Base-by-base conservation (phyloP, 148 eudicot species). In the Fagopyrum esculentum region DNA sequence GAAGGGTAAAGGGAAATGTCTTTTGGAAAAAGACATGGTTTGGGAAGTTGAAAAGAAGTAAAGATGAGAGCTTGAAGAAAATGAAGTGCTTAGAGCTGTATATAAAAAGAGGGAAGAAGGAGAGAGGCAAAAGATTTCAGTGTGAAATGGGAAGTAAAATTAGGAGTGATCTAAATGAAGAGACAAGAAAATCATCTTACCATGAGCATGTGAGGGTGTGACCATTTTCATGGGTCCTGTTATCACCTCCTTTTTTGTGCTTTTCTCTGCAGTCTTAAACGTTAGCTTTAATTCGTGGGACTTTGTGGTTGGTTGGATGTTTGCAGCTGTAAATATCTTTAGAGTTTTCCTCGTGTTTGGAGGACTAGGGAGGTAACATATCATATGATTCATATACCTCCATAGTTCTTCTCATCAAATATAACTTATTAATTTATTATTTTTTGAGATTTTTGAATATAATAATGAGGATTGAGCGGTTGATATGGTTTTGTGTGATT, bases 171-270 rank as follows among this genome's bases (percentile, higher is more conserved):
- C 9, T 64, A 64, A 1, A 35, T 1, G 47, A 66, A 43, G 46
- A 40, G 71, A 40, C 71, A 35, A 15, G 46, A 66, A 66, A 66
- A 66, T 66, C 71, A 43, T 15, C 9, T 66, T 40, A 13, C 71
- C 71, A 66, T 66, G 12, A 43, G 47, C 71, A 66, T 66, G 71
- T 66, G 71, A 66, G 9, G 71, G 47, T 66, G 71, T 66, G 71
- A 66, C 71, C 46, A 66, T 40, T 66, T 43, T 66, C 3, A 16
- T 43, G 71, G 71, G 71, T 40, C 71, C 71, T 57, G 29, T 57
- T 66, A 2, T 5, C 35, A 4, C 45, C 44, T 63, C 68, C 5
- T 63, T 63, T 63, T 63, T 63, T 30, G 69, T 9, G 45, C 45
- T 63, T 30, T 19, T 12, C 11, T 26, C 44, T 63, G 44, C 45